phyloP scores from a whole-genome alignment of 2,329 filamentous ascomycete genomes.

The Tricladium varicosporioides region DNA sequence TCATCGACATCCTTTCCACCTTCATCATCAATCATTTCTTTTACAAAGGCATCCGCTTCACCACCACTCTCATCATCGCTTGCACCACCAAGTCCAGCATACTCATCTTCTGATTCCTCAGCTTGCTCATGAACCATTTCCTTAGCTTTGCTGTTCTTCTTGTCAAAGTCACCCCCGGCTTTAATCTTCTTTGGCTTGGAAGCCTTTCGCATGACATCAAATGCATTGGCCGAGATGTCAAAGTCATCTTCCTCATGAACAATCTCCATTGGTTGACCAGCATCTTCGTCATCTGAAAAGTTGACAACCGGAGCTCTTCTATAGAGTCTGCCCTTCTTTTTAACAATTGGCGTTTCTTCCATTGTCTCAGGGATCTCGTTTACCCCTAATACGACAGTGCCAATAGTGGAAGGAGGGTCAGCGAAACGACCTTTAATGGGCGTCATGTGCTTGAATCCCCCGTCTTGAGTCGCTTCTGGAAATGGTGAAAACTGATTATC shows the following conservation, averaged over 20 bases:
- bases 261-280: conserved; percentile 19
- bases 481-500: conserved; percentile 67
- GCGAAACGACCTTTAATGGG: conserved; percentile 68
- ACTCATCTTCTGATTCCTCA: conserved; percentile 97
- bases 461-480: conserved; percentile 78
- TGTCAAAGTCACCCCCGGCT: conserved; percentile 63
- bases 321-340: conserved; percentile 57
- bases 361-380: conserved; percentile 35
- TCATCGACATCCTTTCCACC: conserved; percentile 76
- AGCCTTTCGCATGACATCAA: conserved; percentile 64
- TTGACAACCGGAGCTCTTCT: conserved; percentile 43
- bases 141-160: conserved; percentile 82
- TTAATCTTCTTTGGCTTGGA: conserved; percentile 51
- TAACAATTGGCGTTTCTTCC: conserved; percentile 64
- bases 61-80: conserved; percentile 84
- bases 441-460: conserved; percentile 70
- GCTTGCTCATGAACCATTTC: conserved; percentile 90
- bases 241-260: conserved; percentile 33
- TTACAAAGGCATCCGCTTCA: conserved; percentile 69
- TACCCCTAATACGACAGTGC: conserved; percentile 59
- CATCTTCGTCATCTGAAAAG: conserved; percentile 39
- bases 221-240: conserved; percentile 36
- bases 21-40: conserved; percentile 88
- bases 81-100: conserved; percentile 85
- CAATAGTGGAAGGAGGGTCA: conserved; percentile 62